Evolutionary conservation across 306 rosid species (phyloP).

Genomic region (Argentina anserina): DNA sequence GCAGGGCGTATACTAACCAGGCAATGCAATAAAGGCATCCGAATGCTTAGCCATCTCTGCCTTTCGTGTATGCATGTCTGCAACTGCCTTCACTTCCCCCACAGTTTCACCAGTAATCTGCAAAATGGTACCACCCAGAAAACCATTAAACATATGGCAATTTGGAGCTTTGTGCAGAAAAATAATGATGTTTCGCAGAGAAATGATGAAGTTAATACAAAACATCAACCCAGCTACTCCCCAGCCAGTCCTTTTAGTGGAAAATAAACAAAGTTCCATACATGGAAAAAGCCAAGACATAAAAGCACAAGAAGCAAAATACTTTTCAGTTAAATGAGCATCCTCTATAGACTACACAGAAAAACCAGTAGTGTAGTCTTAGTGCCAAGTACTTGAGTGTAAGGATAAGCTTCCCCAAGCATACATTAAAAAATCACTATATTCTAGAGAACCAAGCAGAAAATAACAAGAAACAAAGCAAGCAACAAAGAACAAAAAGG

Average conservation of each 20-base stretch:
- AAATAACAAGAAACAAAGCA: constrained; percentile 7
- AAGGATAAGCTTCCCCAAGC: constrained; percentile 22
- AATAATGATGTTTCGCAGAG: constrained; percentile 56
- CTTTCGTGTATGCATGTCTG: constrained; percentile 98
- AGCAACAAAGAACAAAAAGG: constrained; percentile 19
- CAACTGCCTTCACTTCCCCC: constrained; percentile 97
- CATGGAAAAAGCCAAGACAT: constrained; percentile 33
- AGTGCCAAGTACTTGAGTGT: constrained; percentile 21
- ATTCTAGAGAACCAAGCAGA: constrained; percentile 7
- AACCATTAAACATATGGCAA: constrained; percentile 23
- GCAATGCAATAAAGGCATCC: constrained; percentile 98
- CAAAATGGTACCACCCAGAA: constrained; percentile 33
- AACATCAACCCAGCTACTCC: constrained; percentile 24
- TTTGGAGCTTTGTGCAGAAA: constrained; percentile 36
- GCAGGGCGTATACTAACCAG: constrained; percentile 59
- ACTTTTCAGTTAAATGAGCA: constrained; percentile 19
- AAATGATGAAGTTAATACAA: constrained; percentile 26
- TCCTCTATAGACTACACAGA: background rate
- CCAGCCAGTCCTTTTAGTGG: constrained; percentile 25
- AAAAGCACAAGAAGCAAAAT: constrained; percentile 29
- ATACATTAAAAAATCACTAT: constrained; percentile 9
- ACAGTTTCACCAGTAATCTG: constrained; percentile 98
- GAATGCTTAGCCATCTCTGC: constrained; percentile 99
- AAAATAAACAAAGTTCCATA: constrained; percentile 22
- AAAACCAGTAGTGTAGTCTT: constrained; percentile 12